Base-by-base conservation (phyloP, 805 yeast species). In the Saccharomyces kudriavzevii region DNA sequence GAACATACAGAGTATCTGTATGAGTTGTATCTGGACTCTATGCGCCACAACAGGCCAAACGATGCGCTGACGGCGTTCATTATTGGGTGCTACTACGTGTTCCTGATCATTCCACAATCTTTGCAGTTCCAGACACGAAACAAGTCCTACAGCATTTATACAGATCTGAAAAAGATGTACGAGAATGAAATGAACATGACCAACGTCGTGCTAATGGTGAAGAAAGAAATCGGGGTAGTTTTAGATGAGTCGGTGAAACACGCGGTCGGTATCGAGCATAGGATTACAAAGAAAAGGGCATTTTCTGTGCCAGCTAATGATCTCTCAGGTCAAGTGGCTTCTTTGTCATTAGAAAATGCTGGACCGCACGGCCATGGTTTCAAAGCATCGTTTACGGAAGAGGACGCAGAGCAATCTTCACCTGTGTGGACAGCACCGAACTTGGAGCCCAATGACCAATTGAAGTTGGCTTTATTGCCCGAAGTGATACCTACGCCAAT, bases 41-140 rank as follows among this genome's bases (percentile, higher is more conserved):
- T 68, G 27, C 47, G 53, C 3, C 45, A 52, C 1, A 31, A 53
- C 1, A 62, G 60, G 1, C 53, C 58, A 6, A 61, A 64, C 17
- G 67, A 67, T 53, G 67, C 70, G 11, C 56, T 74, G 43, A 62
- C 62, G 35, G 66, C 68, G 22, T 73, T 63, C 52, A 69, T 73
- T 8, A 63, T 72, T 6, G 77, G 77, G 1, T 63, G 72, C 47
- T 69, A 68, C 54, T 70, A 71, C 51, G 53, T 74, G 2, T 72
- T 64, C 56, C 58, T 71, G 26, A 67, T 73, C 9, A 69, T 74
- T 13, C 77, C 77, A 11, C 66, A 58, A 40, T 72, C 75, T 4
- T 69, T 70, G 29, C 76, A 74, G 55, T 74, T 72, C 52, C 74
- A 71, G 53, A 62, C 74, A 27, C 70, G 69, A 57, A 73, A 73